Evolutionary conservation across 768 basidiomycete species (phyloP).

Genomic region (Mycena chlorophos): DNA sequence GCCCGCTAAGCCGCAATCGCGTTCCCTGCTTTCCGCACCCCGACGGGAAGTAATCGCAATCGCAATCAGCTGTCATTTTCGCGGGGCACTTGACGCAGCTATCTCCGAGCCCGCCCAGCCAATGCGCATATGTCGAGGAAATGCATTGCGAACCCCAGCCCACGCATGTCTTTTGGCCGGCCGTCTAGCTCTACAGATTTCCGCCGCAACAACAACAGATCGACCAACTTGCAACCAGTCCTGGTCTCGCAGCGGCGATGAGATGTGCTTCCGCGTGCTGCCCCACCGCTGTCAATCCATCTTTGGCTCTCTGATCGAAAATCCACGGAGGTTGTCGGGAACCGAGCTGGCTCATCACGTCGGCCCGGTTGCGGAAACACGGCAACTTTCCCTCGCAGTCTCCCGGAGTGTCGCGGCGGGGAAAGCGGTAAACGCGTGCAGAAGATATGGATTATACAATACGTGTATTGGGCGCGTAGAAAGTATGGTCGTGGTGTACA

Average conservation of each 20-base stretch:
- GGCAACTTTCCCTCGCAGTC: background rate
- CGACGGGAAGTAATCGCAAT: no score
- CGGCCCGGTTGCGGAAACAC: background rate
- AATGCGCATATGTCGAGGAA: slow-evolving; percentile 1
- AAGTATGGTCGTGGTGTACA: slow-evolving; percentile 17
- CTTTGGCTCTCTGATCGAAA: slow-evolving; percentile 1
- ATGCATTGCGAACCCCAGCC: background rate
- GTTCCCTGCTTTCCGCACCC: no score
- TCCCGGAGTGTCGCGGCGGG: background rate
- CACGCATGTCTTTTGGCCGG: background rate
- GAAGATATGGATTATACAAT: slow-evolving; percentile 4
- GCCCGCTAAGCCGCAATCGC: no score
- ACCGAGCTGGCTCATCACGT: background rate
- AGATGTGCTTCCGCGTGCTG: background rate
- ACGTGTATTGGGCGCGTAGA: slow-evolving; percentile 16
- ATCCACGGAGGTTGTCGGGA: background rate
- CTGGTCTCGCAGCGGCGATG: background rate
- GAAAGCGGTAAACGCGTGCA: background rate
- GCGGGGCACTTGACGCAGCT: background rate
- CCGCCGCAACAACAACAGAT: background rate
- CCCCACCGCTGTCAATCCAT: background rate
- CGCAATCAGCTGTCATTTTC: background rate
- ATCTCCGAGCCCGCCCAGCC: background rate
- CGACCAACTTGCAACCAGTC: no score
- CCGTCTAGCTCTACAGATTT: background rate